These are phyloP conservation scores for Phytophthora pseudosyringae DNA, from an alignment of 352 stramenopile genomes.

Conservation along the genomic window DNA sequence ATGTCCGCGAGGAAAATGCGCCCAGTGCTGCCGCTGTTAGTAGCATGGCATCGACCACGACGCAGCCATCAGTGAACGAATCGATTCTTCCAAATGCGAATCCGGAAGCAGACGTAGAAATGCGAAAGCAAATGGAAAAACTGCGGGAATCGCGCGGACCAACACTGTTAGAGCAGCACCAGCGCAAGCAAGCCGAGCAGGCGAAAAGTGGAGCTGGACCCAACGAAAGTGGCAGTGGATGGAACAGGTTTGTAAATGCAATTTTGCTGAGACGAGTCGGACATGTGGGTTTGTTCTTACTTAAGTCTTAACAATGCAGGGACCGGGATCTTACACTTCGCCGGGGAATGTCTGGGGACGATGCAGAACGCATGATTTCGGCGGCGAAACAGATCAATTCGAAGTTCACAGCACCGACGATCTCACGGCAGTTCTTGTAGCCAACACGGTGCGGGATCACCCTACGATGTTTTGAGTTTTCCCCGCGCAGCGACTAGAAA, in stretches of 20 bases:
- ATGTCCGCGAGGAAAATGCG: conserved; percentile 78
- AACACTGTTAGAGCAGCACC: conserved; percentile 81
- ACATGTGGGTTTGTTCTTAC: neutral
- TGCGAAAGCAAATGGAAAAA: conserved; percentile 73
- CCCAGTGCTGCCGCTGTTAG: conserved; percentile 29
- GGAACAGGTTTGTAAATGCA: conserved; percentile 61
- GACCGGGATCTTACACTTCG: conserved; percentile 73
- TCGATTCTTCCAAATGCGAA: conserved; percentile 76
- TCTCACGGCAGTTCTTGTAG: conserved; percentile 86
- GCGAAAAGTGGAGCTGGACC: conserved; percentile 22
- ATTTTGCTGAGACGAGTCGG: neutral
- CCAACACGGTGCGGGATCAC: neutral
- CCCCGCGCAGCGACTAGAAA: conserved; percentile 16
- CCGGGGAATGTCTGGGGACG: conserved; percentile 68
- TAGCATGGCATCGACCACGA: conserved; percentile 15
- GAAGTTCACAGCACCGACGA: conserved; percentile 86
- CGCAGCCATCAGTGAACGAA: conserved; percentile 51
- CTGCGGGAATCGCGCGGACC: conserved; percentile 63
- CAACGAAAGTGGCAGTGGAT: conserved; percentile 38
- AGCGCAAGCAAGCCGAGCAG: conserved; percentile 69
- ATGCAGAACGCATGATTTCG: conserved; percentile 77
- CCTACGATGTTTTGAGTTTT: conserved; percentile 28
- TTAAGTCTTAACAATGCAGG: conserved; percentile 36
- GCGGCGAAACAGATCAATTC: conserved; percentile 83
- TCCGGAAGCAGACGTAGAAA: conserved; percentile 67